phyloP scores from a whole-genome alignment of 192 early-diverging fungal genomes.

The Dispira simplex region DNA sequence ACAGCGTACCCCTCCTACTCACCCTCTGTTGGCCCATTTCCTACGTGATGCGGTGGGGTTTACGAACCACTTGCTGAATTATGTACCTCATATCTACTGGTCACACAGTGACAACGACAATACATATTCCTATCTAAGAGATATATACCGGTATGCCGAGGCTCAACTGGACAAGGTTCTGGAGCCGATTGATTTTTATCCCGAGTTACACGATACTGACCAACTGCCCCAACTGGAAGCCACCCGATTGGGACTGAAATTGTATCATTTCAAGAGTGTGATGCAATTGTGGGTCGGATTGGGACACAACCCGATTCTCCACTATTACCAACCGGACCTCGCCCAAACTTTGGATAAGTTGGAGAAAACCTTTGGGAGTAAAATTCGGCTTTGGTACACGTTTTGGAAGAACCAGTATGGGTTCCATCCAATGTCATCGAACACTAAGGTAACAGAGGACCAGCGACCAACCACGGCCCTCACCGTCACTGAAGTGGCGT shows the following conservation, averaged over 20 bases:
- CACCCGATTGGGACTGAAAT: neutral
- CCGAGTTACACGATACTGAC: neutral
- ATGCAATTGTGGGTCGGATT: neutral
- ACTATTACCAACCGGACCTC: neutral
- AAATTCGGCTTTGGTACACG: neutral
- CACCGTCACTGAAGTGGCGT: no score
- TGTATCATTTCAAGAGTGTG: neutral
- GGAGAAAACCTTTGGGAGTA: neutral
- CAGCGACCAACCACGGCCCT: no score
- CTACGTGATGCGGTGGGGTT: no score
- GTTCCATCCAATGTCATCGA: no score
- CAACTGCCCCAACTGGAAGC: neutral
- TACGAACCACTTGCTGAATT: neutral
- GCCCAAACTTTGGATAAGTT: neutral
- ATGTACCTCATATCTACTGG: neutral
- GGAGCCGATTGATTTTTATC: neutral
- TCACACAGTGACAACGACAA: neutral
- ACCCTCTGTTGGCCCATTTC: no score
- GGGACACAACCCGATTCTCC: neutral
- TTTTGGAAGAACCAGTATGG: neutral
- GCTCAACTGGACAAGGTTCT: neutral
- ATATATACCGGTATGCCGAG: neutral
- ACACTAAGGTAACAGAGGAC: no score
- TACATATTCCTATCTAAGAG: neutral
- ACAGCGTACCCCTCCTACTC: neutral